Evolutionary conservation across 768 basidiomycete species (phyloP), one percentile per base, ranked within the genome.

Genomic region (Tricholomella constricta): DNA sequence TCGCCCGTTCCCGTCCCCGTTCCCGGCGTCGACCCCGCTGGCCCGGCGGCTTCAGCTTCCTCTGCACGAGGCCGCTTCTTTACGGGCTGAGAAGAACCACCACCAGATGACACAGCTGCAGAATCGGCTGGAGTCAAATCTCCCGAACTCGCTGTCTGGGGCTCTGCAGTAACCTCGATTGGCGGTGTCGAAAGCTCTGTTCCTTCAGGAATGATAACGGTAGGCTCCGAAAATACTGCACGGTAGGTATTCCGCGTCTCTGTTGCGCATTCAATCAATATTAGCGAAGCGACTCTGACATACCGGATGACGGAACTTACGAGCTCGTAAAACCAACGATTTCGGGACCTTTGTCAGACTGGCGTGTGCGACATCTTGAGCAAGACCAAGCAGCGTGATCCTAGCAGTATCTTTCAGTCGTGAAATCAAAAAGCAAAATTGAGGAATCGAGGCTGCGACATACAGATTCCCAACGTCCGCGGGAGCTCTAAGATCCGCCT

Each of bases 211-310:
- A 90, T 66, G 10, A 92, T 77, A 9, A 91, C 65, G 43, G 66
- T 80, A 0, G 91, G 89, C 62, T 89, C 88, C 3, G 90, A 91
- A 19, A 93, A 71, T 1, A 92, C 79, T 0, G 91, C 87, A 5
- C 90, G 82, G 61, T 89, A 91, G 4, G 89, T 91, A 63, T 81
- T 84, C 29, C 91, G 87, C 1, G 90, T 89, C 71, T 89, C 91
- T 59, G 20, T 54, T 22, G 32, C 19, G 38, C 19, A 23, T 11
- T 42, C 51, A 48, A 22, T 27, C 19, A 37, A 19, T 46, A 47
- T 15, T 41, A n/a, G n/a, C n/a, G n/a, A n/a, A 19, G 36, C 44
- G 20, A 14, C 15, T 14, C 48, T 5, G n/a, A n/a, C n/a, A n/a
- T n/a, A 3, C 19, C 19, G 22, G 26, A 32, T 6, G 38, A 45